Conservation (phyloP, 2,329 filamentous ascomycete species). For the Chaetothyriales sp. region DNA sequence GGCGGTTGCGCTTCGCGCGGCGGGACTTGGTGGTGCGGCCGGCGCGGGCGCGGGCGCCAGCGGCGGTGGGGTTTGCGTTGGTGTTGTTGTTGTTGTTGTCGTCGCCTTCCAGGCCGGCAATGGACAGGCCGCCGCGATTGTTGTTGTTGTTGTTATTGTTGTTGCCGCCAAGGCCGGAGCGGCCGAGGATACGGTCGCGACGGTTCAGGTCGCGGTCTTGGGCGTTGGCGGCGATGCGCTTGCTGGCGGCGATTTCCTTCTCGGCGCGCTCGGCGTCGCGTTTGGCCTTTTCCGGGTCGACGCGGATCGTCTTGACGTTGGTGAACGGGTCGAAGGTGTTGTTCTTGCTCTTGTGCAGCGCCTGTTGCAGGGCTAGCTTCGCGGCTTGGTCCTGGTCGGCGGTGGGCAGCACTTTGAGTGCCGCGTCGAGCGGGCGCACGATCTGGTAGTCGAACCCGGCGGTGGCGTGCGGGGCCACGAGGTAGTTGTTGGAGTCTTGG, state of each 20-base stretch:
- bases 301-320: conserved; percentile 28
- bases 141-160: no score
- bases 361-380: conserved; percentile 37
- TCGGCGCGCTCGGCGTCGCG: conserved; percentile 45
- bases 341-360: conserved; percentile 46
- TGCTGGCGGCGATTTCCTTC: conserved; percentile 40
- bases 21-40: conserved; percentile 24
- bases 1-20: conserved; percentile 27
- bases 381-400: conserved; percentile 20
- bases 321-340: conserved; percentile 35
- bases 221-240: conserved; percentile 40
- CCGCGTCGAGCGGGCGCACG: conserved; percentile 47
- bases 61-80: conserved; percentile 21
- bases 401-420: conserved; percentile 42
- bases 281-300: conserved; percentile 48
- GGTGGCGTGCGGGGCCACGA: conserved; percentile 42
- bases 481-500: conserved; percentile 49
- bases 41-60: conserved; percentile 13
- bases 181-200: conserved; percentile 30
- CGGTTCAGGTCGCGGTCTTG: conserved; percentile 41
- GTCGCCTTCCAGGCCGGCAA: conserved; percentile 41
- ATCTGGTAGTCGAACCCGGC: conserved; percentile 43
- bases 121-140: conserved; percentile 36
- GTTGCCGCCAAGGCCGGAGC: conserved; percentile 31
- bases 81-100: conserved; percentile 30